These are phyloP conservation scores for Platanus orientalis DNA, from an alignment of 164 flowering plant species.

Conservation along the genomic window DNA sequence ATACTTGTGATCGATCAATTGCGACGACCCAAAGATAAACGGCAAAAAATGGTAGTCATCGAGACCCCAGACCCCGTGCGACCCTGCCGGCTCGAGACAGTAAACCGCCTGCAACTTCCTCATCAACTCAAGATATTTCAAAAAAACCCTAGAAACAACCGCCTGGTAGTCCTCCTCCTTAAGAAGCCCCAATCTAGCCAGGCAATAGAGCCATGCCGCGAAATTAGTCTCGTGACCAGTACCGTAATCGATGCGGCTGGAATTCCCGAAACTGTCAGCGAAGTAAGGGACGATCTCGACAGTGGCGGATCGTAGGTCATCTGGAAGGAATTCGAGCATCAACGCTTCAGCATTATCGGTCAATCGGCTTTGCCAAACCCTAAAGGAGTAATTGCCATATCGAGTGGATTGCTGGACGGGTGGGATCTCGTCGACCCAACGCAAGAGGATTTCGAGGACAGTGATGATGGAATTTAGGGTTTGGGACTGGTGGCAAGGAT, in stretches of 20 bases:
- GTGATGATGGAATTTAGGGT: slow-evolving; percentile 31
- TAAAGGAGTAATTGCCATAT: slow-evolving; percentile 70
- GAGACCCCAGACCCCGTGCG: slow-evolving; percentile 98
- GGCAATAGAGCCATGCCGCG: slow-evolving; percentile 33
- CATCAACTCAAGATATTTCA: slow-evolving; percentile 82
- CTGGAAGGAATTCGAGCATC: slow-evolving; percentile 19
- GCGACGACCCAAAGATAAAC: slow-evolving; percentile 89
- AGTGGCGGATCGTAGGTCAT: slow-evolving; percentile 12
- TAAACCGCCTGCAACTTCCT: slow-evolving; percentile 69
- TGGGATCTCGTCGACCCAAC: slow-evolving; percentile 70
- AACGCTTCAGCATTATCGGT: slow-evolving; percentile 14
- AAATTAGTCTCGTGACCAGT: slow-evolving; percentile 42
- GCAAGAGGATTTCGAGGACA: slow-evolving; percentile 40
- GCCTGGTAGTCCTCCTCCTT: slow-evolving; percentile 77
- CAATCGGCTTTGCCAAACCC: slow-evolving; percentile 69
- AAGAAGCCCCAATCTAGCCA: slow-evolving; percentile 34
- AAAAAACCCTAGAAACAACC: slow-evolving; percentile 66
- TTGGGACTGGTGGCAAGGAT: slow-evolving; percentile 52
- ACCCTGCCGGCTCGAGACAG: slow-evolving; percentile 88
- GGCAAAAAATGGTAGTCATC: slow-evolving; percentile 96
- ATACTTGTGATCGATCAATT: slow-evolving; percentile 93
- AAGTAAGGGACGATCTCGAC: slow-evolving; percentile 28
- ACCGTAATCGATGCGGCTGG: slow-evolving; percentile 35
- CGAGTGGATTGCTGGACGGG: slow-evolving; percentile 62
- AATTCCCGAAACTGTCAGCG: slow-evolving; percentile 32